Evolutionary conservation across 2,329 filamentous ascomycete species (phyloP).

Genomic region (Diaporthe sp.): DNA sequence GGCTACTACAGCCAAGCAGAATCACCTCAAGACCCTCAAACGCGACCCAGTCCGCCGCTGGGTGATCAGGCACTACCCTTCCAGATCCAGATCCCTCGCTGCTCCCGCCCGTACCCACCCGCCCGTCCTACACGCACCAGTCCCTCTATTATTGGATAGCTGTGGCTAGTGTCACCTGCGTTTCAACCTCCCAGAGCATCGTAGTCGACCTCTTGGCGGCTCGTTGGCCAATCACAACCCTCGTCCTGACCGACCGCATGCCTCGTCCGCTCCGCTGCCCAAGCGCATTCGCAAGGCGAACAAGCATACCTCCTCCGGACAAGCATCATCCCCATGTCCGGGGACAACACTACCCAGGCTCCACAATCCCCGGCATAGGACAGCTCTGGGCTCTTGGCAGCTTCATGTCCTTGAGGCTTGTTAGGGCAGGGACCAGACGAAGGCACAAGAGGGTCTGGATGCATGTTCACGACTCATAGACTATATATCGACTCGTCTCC

Average conservation of each 20-base stretch:
- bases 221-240: slow-evolving; percentile 19
- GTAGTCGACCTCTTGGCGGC: slow-evolving; percentile 41
- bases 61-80: slow-evolving; percentile 28
- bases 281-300: slow-evolving; percentile 10
- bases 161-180: slow-evolving; percentile 42
- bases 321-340: slow-evolving; percentile 34
- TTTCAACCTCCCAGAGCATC: slow-evolving; percentile 43
- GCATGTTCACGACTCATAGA: slow-evolving; percentile 35
- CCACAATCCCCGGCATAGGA: slow-evolving; percentile 27
- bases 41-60: slow-evolving; percentile 28
- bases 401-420: slow-evolving; percentile 29
- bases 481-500: slow-evolving; percentile 51
- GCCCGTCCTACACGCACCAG: background rate
- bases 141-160: slow-evolving; percentile 6
- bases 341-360: slow-evolving; percentile 20
- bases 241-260: slow-evolving; percentile 1
- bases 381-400: slow-evolving; percentile 37
- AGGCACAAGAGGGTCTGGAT: background rate
- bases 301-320: slow-evolving; percentile 22
- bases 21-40: slow-evolving; percentile 34
- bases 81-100: background rate
- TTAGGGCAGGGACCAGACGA: slow-evolving; percentile 31
- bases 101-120: background rate
- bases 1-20: slow-evolving; percentile 40
- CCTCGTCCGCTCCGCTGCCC: background rate